Evolutionary conservation across 2,329 filamentous ascomycete genomes (phyloP), one percentile per base, ranked within the genome.

Genomic region (Sarocladium oryzae): DNA sequence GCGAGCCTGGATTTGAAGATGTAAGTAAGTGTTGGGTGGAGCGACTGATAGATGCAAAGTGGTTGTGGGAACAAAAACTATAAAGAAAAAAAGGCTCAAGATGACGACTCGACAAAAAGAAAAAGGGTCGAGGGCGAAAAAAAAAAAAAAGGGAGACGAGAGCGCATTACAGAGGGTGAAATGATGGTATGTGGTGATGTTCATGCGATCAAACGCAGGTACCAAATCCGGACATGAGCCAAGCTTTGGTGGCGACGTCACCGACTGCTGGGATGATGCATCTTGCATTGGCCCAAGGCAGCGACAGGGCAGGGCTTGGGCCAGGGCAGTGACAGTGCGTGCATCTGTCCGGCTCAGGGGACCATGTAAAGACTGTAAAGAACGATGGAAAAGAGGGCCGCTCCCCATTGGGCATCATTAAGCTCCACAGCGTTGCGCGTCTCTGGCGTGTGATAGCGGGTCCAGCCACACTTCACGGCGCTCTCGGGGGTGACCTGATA

Each of bases 1-100:
- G 50, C 76, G 72, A 38, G 84, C 82, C 85, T 88, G 61, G 53
- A 41, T 43, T 26, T 23, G 38, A n/a, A 49, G 18, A 43, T 48
- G 51, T 53, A 52, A 51, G 50, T 49, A 24, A 11, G 7, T 28
- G 40, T 43, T 28, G 5, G 18, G 16, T 20, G 26, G 28, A 30
- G 21, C n/a, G 16, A 45, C 18, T 35, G 16, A 51, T 20, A n/a
- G 21, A 18, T 24, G 33, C n/a, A 33, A 36, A 11, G 20, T 7
- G n/a, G 21, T 21, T 23, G 18, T n/a, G 46, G n/a, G n/a, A n/a
- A n/a, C n/a, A n/a, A n/a, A n/a, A n/a, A n/a, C n/a, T n/a, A n/a
- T n/a, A n/a, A n/a, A n/a, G n/a, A n/a, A n/a, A n/a, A n/a, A n/a
- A n/a, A n/a, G n/a, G n/a, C n/a, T n/a, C n/a, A n/a, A n/a, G n/a